Conservation (phyloP, 108 stramenopile genomes). For the Skeletonema potamos region DNA sequence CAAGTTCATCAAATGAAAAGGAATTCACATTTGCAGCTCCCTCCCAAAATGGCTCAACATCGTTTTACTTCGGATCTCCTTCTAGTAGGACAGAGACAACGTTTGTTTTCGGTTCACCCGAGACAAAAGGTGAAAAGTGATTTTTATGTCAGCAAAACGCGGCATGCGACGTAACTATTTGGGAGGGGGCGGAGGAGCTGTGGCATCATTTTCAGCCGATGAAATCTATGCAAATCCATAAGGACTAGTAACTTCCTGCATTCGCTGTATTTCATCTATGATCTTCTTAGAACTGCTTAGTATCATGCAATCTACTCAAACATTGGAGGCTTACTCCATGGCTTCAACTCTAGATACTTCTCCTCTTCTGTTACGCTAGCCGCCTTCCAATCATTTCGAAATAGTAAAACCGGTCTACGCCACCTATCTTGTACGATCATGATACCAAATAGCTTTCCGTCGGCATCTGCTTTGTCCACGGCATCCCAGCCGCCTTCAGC, state of each 20-base stretch:
- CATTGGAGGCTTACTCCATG: conserved; percentile 76
- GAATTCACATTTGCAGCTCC: background rate
- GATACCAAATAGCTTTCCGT: conserved; percentile 91
- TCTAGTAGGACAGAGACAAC: background rate
- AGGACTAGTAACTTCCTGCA: no score
- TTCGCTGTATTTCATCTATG: no score
- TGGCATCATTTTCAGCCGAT: no score
- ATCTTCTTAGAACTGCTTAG: background rate
- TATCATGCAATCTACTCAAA: background rate
- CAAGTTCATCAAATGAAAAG: background rate
- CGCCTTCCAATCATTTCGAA: conserved; percentile 96
- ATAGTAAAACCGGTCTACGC: conserved; percentile 89
- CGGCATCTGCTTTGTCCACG: conserved; percentile 88
- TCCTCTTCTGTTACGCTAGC: conserved; percentile 79
- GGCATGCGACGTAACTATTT: no score
- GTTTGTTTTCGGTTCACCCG: background rate
- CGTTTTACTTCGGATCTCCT: background rate
- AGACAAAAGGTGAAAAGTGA: no score
- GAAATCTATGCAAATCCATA: no score
- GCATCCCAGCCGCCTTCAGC: conserved; percentile 92
- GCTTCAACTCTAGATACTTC: conserved; percentile 64
- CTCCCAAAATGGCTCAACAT: background rate
- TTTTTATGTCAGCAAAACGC: no score
- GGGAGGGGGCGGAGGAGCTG: no score
- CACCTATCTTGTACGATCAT: conserved; percentile 92